Evolutionary conservation across 2,329 filamentous ascomycete species (phyloP).

Genomic region (Cercospora zeina): DNA sequence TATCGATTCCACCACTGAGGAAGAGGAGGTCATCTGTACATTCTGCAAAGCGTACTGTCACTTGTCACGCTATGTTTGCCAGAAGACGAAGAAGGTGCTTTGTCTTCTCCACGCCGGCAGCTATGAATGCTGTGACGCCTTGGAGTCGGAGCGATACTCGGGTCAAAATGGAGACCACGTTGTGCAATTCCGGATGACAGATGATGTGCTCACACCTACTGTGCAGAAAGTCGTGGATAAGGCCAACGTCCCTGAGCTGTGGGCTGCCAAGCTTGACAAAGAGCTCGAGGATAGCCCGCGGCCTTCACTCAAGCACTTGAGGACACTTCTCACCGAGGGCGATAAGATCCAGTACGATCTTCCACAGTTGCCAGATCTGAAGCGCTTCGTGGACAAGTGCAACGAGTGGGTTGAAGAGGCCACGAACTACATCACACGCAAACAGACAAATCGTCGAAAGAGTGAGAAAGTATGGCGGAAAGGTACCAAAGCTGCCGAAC

Average conservation of each 20-base stretch:
- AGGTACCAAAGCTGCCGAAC: constrained; percentile 69
- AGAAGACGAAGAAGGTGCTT: constrained; percentile 74
- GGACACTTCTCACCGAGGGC: constrained; percentile 83
- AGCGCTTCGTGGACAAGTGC: constrained; percentile 89
- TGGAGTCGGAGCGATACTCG: constrained; percentile 66
- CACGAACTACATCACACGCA: constrained; percentile 91
- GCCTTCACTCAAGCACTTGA: constrained; percentile 82
- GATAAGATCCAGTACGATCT: constrained; percentile 94
- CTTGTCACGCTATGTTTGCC: constrained; percentile 84
- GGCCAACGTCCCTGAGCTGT: constrained; percentile 78
- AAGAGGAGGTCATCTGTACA: constrained; percentile 88
- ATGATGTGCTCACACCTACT: constrained; percentile 65
- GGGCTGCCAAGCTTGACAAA: constrained; percentile 87
- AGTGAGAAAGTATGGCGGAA: constrained; percentile 85
- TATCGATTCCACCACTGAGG: constrained; percentile 70
- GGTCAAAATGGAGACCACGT: constrained; percentile 60
- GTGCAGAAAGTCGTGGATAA: constrained; percentile 82
- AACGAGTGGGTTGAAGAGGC: constrained; percentile 98
- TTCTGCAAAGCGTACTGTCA: constrained; percentile 93
- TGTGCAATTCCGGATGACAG: constrained; percentile 73
- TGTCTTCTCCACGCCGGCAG: constrained; percentile 80
- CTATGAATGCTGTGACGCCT: constrained; percentile 74
- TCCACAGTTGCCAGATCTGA: constrained; percentile 75
- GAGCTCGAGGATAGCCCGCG: constrained; percentile 79
- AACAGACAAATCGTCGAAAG: constrained; percentile 95